These are phyloP conservation scores for Bifiguratus adelaidae DNA, from an alignment of 192 early-diverging fungal genomes.

Conservation along the genomic window DNA sequence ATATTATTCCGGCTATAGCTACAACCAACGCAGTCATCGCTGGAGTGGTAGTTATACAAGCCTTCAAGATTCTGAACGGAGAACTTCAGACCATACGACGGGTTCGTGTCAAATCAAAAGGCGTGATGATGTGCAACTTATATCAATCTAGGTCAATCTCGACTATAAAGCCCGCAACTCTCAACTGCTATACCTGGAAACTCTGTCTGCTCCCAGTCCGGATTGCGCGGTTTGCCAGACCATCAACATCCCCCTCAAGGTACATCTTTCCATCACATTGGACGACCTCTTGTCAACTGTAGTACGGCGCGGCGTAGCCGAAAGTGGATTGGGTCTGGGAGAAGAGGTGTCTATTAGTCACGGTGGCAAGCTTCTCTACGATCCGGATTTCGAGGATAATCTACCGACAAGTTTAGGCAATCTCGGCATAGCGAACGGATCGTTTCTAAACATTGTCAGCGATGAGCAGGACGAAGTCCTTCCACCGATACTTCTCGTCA, in stretches of 20 bases:
- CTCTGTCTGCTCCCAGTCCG: slow-evolving; percentile 53
- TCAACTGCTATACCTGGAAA: slow-evolving; percentile 52
- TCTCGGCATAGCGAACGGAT: slow-evolving; percentile 50
- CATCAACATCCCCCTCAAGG: slow-evolving; percentile 45
- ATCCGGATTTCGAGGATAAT: slow-evolving; percentile 87
- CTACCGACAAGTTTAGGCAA: slow-evolving; percentile 37
- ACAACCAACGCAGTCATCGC: slow-evolving; percentile 97
- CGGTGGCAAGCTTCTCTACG: slow-evolving; percentile 67
- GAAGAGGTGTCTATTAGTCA: slow-evolving; percentile 68
- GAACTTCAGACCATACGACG: slow-evolving; percentile 38
- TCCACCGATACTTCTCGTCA: too few relatives aligned
- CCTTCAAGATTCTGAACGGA: slow-evolving; percentile 60
- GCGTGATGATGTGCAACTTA: neutral
- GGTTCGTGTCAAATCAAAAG: slow-evolving; percentile 13
- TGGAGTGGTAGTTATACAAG: slow-evolving; percentile 86
- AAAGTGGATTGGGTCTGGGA: slow-evolving; percentile 40
- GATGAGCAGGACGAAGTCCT: too few relatives aligned
- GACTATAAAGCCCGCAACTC: slow-evolving; percentile 45
- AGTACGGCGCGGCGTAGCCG: slow-evolving; percentile 12
- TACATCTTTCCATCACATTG: slow-evolving; percentile 53
- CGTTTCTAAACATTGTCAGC: too few relatives aligned
- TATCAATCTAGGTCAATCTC: slow-evolving; percentile 36
- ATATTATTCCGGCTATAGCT: slow-evolving; percentile 97
- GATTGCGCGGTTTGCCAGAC: slow-evolving; percentile 68
- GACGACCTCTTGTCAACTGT: slow-evolving; percentile 50